Percentiles rank a stretch among this genome's conserved stretches.
phyloP scores from a whole-genome alignment of 1,139 yeast genomes.

The Hyphopichia buzzinii region DNA sequence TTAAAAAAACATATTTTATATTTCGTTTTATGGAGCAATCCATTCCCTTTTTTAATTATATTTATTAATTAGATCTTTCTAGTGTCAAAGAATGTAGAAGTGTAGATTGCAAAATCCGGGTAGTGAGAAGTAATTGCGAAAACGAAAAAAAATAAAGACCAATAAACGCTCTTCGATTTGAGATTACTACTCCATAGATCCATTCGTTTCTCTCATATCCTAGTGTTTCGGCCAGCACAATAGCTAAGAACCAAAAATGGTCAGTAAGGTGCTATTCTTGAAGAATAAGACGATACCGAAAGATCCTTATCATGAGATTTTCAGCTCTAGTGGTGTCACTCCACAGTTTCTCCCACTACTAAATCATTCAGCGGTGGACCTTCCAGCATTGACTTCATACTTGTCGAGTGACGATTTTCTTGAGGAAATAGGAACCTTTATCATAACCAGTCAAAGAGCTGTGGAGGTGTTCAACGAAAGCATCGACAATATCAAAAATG shows the following conservation, averaged over 20 bases:
- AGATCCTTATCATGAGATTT: conserved; percentile 58
- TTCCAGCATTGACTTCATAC: conserved; percentile 38
- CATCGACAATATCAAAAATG: conserved; percentile 13
- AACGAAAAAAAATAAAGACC: neutral
- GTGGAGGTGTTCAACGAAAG: conserved; percentile 67
- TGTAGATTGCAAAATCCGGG: neutral
- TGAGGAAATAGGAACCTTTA: conserved; percentile 44
- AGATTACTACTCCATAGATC: neutral
- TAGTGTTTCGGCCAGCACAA: too few relatives aligned
- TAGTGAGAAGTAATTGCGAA: neutral
- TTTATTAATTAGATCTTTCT: too few relatives aligned
- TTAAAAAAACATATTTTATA: too few relatives aligned
- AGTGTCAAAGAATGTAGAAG: too few relatives aligned
- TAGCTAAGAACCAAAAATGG: too few relatives aligned
- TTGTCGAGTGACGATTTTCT: conserved; percentile 42
- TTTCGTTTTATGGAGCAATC: too few relatives aligned
- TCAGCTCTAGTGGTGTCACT: conserved; percentile 30
- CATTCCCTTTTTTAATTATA: too few relatives aligned
- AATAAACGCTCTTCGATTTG: too few relatives aligned
- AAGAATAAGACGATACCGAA: conserved; percentile 66
- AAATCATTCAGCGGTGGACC: conserved; percentile 57
- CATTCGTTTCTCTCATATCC: neutral
- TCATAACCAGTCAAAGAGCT: conserved; percentile 91
- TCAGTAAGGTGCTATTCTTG: conserved; percentile 37
- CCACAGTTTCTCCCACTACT: conserved; percentile 68